Evolutionary conservation across 768 basidiomycete species (phyloP), one percentile per base, ranked within the genome.

Genomic region (Podaxis sp.): DNA sequence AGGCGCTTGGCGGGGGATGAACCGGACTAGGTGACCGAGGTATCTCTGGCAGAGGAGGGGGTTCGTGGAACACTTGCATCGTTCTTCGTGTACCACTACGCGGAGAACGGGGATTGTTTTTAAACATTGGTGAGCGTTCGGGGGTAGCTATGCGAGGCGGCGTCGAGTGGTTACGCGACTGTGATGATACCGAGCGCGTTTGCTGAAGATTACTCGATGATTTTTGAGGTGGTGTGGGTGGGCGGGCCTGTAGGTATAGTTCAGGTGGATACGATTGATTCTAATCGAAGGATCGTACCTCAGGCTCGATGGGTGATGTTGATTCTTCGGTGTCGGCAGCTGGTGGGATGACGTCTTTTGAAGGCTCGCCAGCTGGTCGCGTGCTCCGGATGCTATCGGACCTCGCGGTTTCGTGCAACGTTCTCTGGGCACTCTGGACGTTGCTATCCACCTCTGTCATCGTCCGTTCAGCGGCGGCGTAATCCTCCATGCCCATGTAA

Each of bases 401-500:
- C 24, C 55, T 56, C 49, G 33, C 36, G 26, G 61, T 56, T 50
- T 62, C 61, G 17, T 50, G 61, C 2, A 38, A 24, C 3, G 61
- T 62, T 51, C 61, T 49, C 48, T 56, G 61, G 3, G 55, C 53
- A 26, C 61, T 62, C 28, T 56, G 61, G 36, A 62, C 33, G 50
- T 62, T 62, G 33, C 56, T 58, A 60, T 65, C 56, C 22, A 58
- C 26, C 30, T 64, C 59, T 17, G 58, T 57, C 62, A 66, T 63
- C 50, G 65, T 50, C 50, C 66, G 56, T 55, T 62, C 54, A 41
- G 58, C 50, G 51, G 60, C 54, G 13, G 67, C 69, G 11, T 66
- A 70, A 17, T 72, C 70, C 20, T 73, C 73, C 4, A 76, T 69
- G 55, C 72, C 75, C 62, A 81, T 69, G 68, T 77, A 82, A 70